A percentile compares a stretch with the other conserved stretches of the same genome.
These are phyloP conservation scores for Sclerotinia spermophila DNA, from an alignment of 2,329 filamentous ascomycete genomes.

Conservation along the genomic window DNA sequence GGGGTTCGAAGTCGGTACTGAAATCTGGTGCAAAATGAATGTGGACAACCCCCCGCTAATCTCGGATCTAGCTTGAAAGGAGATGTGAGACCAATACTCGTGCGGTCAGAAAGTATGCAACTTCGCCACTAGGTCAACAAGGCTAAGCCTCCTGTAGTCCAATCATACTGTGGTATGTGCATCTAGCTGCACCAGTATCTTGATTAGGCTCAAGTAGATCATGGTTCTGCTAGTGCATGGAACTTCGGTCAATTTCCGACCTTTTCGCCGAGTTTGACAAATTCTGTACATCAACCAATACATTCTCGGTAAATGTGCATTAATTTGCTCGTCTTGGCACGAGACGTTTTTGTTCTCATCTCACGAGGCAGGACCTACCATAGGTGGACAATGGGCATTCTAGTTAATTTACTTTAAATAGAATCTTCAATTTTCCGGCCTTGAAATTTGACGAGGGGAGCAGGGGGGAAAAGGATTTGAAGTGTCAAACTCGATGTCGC, in stretches of 20 bases:
- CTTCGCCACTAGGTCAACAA: not conserved
- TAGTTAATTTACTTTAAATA: not conserved
- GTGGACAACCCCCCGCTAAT: conserved; percentile 10
- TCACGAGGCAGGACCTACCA: not conserved
- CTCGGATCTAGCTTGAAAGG: not conserved
- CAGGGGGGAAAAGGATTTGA: not conserved
- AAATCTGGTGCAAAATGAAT: conserved; percentile 15
- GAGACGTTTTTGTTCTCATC: not conserved
- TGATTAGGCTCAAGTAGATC: conserved; percentile 9
- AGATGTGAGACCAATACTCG: conserved; percentile 3
- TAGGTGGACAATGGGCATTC: not conserved
- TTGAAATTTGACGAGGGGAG: not conserved
- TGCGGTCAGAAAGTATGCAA: not conserved
- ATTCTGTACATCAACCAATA: not conserved
- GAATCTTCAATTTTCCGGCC: not conserved
- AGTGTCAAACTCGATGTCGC: not conserved
- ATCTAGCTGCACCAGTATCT: not conserved
- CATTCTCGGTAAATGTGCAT: not conserved
- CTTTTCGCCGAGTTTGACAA: not conserved
- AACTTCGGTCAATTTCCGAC: conserved; percentile 5
- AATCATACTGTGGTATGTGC: not conserved
- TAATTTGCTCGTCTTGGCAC: conserved; percentile 3
- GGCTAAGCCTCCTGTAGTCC: not conserved
- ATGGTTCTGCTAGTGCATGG: not conserved
- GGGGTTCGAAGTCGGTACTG: conserved; percentile 3